These are phyloP conservation scores for Cladophialophora exuberans DNA, from an alignment of 2,329 filamentous ascomycete genomes.

Conservation along the genomic window DNA sequence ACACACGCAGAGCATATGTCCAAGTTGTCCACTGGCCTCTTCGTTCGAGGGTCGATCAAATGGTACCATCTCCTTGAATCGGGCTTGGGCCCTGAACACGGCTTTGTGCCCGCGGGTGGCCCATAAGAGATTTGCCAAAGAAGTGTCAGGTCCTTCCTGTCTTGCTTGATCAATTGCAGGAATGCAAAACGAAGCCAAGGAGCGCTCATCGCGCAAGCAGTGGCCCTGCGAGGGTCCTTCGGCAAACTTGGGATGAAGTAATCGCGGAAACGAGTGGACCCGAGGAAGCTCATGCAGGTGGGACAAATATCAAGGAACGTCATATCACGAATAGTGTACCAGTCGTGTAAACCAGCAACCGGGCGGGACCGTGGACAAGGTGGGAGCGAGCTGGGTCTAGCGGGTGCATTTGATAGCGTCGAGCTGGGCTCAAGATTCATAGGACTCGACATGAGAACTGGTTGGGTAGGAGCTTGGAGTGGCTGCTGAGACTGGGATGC, in stretches of 20 bases:
- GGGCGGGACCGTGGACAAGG: constrained; percentile 70
- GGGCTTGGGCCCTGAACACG: constrained; percentile 63
- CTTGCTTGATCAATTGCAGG: constrained; percentile 74
- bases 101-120: constrained; percentile 58
- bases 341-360: constrained; percentile 70
- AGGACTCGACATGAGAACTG: constrained; percentile 9
- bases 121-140: constrained; percentile 68
- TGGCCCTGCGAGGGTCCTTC: constrained; percentile 59
- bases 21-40: constrained; percentile 70
- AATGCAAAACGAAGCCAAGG: constrained; percentile 86
- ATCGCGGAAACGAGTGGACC: constrained; percentile 69
- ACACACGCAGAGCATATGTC: constrained; percentile 75
- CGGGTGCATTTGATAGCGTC: background rate
- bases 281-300: constrained; percentile 73
- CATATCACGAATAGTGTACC: constrained; percentile 75
- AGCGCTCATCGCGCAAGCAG: constrained; percentile 77
- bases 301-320: constrained; percentile 80
- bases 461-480: constrained; percentile 13
- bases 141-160: constrained; percentile 66
- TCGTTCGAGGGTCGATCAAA: constrained; percentile 68
- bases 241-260: constrained; percentile 66
- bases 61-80: constrained; percentile 72
- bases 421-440: constrained; percentile 16
- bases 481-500: constrained; percentile 11
- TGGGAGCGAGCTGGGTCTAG: constrained; percentile 49